Conservation (phyloP, 331 rosid species). For the Malus hybrid region DNA sequence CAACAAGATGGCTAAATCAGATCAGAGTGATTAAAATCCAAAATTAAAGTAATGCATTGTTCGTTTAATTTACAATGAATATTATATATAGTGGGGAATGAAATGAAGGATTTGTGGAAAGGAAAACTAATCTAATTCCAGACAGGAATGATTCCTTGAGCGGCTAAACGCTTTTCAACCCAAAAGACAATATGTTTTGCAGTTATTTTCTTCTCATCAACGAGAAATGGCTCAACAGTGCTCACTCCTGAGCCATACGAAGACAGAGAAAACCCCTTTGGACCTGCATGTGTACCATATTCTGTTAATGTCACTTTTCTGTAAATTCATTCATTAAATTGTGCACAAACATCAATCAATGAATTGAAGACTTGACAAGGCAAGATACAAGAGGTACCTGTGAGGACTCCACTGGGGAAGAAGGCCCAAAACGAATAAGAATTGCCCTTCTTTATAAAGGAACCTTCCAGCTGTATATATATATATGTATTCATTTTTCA, state of each 20-base stretch:
- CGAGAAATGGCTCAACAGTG: constrained; percentile 85
- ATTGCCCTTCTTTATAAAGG: constrained; percentile 54
- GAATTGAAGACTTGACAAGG: too few relatives aligned
- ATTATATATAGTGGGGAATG: too few relatives aligned
- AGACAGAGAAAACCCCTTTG: constrained; percentile 83
- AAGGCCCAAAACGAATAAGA: constrained; percentile 83
- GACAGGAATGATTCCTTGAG: constrained; percentile 91
- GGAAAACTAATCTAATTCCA: constrained; percentile 45
- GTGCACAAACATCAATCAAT: too few relatives aligned
- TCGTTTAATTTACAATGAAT: too few relatives aligned
- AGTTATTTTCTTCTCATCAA: constrained; percentile 83
- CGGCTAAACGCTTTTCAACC: constrained; percentile 98
- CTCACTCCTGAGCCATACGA: constrained; percentile 67
- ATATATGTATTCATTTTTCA: not conserved
- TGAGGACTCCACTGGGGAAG: constrained; percentile 63
- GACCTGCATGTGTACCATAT: constrained; percentile 40
- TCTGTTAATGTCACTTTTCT: too few relatives aligned
- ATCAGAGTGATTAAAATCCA: too few relatives aligned
- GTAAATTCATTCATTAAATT: too few relatives aligned
- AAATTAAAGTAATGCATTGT: too few relatives aligned
- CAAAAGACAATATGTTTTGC: constrained; percentile 69
- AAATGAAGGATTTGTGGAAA: too few relatives aligned
- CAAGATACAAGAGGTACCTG: constrained; percentile 35
- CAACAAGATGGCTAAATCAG: too few relatives aligned
- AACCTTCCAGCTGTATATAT: constrained; percentile 70